These are phyloP conservation scores for Peronospora destructor DNA, from an alignment of 352 stramenopile genomes.

Conservation along the genomic window DNA sequence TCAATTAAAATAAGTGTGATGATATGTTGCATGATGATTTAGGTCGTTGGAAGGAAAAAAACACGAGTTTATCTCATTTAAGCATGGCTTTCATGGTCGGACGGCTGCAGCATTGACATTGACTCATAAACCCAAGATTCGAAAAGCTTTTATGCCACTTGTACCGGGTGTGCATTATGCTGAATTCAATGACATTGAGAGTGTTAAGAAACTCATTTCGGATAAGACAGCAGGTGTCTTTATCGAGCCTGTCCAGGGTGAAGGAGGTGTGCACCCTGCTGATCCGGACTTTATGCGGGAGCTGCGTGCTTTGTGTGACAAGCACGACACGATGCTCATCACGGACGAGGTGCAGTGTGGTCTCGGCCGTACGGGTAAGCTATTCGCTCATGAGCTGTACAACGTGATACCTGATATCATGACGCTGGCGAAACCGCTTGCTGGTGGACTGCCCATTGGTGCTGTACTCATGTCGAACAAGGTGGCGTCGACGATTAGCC, in stretches of 20 bases:
- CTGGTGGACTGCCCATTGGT: conserved; percentile 93
- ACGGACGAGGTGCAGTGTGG: conserved; percentile 98
- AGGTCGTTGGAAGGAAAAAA: conserved; percentile 73
- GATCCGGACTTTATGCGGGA: conserved; percentile 88
- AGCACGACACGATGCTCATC: conserved; percentile 93
- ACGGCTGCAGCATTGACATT: conserved; percentile 69
- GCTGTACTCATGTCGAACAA: conserved; percentile 92
- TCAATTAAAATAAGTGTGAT: too few species aligned
- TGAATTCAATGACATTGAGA: conserved; percentile 80
- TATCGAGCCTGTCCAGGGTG: conserved; percentile 84
- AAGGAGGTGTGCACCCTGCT: conserved; percentile 91
- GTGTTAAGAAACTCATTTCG: conserved; percentile 65
- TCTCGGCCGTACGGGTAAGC: conserved; percentile 90
- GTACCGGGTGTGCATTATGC: conserved; percentile 69
- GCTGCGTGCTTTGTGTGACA: conserved; percentile 88
- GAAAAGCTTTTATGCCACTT: conserved; percentile 74
- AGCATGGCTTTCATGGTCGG: conserved; percentile 80
- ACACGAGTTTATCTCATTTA: conserved; percentile 83
- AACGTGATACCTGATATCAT: conserved; percentile 93
- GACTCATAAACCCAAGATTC: conserved; percentile 86
- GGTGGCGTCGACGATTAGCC: conserved; percentile 83
- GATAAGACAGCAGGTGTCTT: conserved; percentile 74
- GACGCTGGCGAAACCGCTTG: conserved; percentile 95
- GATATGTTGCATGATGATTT: background rate
- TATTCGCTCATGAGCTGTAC: conserved; percentile 94